phyloP scores from a whole-genome alignment of 2,329 filamentous ascomycete species.

The Aspergillus texensis region DNA sequence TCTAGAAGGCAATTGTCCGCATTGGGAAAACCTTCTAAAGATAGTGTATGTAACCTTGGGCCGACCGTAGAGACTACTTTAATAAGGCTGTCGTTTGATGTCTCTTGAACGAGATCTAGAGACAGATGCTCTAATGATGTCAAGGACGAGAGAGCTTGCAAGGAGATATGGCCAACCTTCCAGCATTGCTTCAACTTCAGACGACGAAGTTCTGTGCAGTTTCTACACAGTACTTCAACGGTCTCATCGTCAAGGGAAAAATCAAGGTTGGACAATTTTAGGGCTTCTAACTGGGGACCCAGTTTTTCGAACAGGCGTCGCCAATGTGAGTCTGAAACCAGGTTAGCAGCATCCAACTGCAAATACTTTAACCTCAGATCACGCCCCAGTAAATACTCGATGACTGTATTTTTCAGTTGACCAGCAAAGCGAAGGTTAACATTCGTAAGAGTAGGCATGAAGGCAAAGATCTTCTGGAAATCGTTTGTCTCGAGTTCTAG shows the following conservation, averaged over 20 bases:
- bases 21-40: constrained; percentile 68
- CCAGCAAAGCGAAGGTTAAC: constrained; percentile 83
- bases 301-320: constrained; percentile 66
- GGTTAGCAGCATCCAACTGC: constrained; percentile 80
- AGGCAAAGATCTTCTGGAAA: constrained; percentile 77
- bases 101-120: constrained; percentile 64
- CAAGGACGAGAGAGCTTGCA: constrained; percentile 66
- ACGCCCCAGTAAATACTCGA: constrained; percentile 78
- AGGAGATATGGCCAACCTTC: constrained; percentile 66
- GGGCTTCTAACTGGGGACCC: constrained; percentile 64
- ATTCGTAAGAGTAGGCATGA: constrained; percentile 67
- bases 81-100: constrained; percentile 61
- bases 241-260: constrained; percentile 75
- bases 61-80: constrained; percentile 66
- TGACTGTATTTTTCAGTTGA: constrained; percentile 82
- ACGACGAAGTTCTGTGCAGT: constrained; percentile 69
- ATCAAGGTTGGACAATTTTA: constrained; percentile 85
- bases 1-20: constrained; percentile 71
- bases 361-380: constrained; percentile 70
- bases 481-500: constrained; percentile 71
- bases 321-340: constrained; percentile 79
- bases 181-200: constrained; percentile 84
- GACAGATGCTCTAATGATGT: constrained; percentile 72
- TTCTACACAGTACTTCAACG: constrained; percentile 61
- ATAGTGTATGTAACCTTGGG: constrained; percentile 71